A percentile compares a stretch with the other conserved stretches of the same genome.
Conservation (phyloP, 805 yeast species). For the Helenozyma baotianmanensis region DNA sequence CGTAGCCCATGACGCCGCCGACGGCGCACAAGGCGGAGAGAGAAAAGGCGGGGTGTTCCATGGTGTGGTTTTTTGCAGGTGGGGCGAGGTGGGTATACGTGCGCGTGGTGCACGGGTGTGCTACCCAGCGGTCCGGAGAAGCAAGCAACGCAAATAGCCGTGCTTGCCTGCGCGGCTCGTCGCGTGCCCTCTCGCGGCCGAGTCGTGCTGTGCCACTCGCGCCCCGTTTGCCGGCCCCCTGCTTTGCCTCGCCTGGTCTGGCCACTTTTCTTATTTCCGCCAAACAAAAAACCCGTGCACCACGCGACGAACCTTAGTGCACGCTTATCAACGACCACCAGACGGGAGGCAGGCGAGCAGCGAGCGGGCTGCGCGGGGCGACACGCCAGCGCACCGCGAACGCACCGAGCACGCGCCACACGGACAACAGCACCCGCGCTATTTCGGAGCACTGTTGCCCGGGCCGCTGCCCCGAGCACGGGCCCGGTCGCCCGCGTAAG, state of each 20-base stretch:
- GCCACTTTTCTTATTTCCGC: too few relatives aligned
- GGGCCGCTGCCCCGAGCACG: too few relatives aligned
- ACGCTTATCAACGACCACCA: too few relatives aligned
- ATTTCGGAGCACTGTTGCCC: too few relatives aligned
- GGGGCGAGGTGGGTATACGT: not conserved
- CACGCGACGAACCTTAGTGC: too few relatives aligned
- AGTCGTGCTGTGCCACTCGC: not conserved
- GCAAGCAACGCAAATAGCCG: not conserved
- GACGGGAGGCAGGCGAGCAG: not conserved
- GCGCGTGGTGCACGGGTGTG: slow-evolving; percentile 1
- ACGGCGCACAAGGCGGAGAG: slow-evolving; percentile 62
- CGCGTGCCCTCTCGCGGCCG: not conserved
- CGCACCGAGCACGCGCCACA: too few relatives aligned
- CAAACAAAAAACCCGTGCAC: not conserved
- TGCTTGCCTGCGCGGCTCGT: slow-evolving; percentile 2
- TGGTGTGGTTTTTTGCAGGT: slow-evolving; percentile 5
- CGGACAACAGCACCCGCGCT: too few relatives aligned
- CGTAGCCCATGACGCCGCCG: slow-evolving; percentile 70
- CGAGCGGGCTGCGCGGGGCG: too few relatives aligned
- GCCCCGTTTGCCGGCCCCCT: too few relatives aligned
- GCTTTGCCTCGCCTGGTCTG: too few relatives aligned
- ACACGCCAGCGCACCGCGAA: too few relatives aligned
- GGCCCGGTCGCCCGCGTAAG: too few relatives aligned
- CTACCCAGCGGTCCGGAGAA: not conserved
- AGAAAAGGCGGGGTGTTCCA: slow-evolving; percentile 79